Evolutionary conservation across 495 filamentous ascomycete genomes (phyloP).

Genomic region (Jackrogersella multiformis): DNA sequence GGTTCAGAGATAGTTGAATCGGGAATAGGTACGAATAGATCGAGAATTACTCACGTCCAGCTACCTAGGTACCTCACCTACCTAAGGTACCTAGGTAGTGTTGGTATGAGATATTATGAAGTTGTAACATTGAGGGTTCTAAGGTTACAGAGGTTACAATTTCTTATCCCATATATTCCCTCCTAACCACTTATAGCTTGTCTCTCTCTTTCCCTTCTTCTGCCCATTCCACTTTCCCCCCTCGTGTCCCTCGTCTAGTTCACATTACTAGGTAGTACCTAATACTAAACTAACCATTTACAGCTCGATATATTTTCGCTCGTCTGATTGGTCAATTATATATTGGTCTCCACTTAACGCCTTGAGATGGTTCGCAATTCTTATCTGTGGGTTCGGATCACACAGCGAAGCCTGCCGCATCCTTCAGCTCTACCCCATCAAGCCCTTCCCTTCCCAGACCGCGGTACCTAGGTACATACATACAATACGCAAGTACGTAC

Average conservation of each 20-base stretch:
- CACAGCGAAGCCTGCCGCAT: constrained; percentile 36
- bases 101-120: constrained; percentile 7
- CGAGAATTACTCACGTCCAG: neutral
- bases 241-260: neutral
- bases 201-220: neutral
- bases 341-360: constrained; percentile 21
- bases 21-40: constrained; percentile 4
- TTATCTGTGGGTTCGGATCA: constrained; percentile 41
- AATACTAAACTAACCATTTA: constrained; percentile 20
- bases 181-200: neutral
- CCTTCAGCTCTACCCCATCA: constrained; percentile 29
- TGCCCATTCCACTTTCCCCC: neutral
- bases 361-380: constrained; percentile 34
- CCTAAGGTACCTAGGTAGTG: too few species aligned
- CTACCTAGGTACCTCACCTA: too few species aligned
- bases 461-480: constrained; percentile 10
- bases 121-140: neutral
- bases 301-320: constrained; percentile 18
- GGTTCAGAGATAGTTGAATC: neutral
- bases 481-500: neutral
- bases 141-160: too few species aligned
- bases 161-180: too few species aligned
- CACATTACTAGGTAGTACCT: neutral
- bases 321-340: constrained; percentile 20
- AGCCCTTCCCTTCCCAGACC: neutral